Base-by-base conservation (phyloP, 2,329 filamentous ascomycete species). In the Cercospora sp. region DNA sequence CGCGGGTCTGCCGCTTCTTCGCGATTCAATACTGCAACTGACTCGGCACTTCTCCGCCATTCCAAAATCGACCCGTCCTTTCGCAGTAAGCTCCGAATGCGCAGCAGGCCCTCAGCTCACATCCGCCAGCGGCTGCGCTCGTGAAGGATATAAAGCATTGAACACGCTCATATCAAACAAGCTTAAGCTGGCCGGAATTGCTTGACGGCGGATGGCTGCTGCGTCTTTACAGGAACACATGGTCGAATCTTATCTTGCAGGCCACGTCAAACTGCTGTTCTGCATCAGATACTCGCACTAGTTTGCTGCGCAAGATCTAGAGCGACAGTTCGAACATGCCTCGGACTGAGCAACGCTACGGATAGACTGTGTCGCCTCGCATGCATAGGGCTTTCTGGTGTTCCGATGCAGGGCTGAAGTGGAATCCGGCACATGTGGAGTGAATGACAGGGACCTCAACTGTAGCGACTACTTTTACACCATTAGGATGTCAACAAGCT, bases 31-130 rank as follows among this genome's bases (percentile, higher is more conserved):
- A 68, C 43, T 55, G 32, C 57, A 45, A 28, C 72, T 83, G 79
- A 53, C 76, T 71, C 21, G 86, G 80, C 16, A 85, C 77, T 58
- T 80, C 79, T 1, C 79, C 75, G 49, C 80, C 81, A 66, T 84
- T 84, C 21, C 85, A 77, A 64, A 84, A 84, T 1, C 70, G 79
- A 30, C 28, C 8, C 7, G 28, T 30, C 28, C 28, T 30, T 30
- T 7, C 2, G 28, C 28, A 8, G 8, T 30, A 7, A 30, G 28
- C 8, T 30, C 28, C 28, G 28, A 30, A 7, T 7, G 28, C 28
- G 28, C 28, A 30, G 28, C 28, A 30, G 28, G 28, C 28, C 7
- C 18, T 12, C n/a, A 9, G 9, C 12, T 24, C 18, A 12, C 18
- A 24, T 9, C 9, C n/a, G 18, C 43, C 8, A 21, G 21, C 8